Evolutionary conservation across 257 asterid species (phyloP).

Genomic region (Solanum microdontum): DNA sequence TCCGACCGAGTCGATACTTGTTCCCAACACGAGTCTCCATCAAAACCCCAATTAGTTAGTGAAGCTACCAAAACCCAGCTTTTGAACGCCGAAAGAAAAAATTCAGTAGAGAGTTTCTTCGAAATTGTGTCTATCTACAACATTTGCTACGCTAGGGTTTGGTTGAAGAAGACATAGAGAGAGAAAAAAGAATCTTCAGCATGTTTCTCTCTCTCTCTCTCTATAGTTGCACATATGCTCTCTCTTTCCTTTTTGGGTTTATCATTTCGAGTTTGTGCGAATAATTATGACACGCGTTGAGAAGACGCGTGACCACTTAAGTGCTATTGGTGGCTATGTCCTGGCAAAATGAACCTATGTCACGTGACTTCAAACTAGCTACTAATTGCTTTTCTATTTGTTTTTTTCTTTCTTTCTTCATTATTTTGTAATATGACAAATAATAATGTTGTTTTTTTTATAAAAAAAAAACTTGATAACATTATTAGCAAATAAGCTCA

Average conservation of each 20-base stretch:
- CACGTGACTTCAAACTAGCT: neutral
- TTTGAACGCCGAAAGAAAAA: neutral
- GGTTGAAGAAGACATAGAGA: constrained; percentile 4
- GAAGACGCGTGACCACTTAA: constrained; percentile 1
- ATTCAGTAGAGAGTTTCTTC: neutral
- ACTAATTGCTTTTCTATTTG: neutral
- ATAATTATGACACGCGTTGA: constrained; percentile 8
- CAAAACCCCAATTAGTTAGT: neutral
- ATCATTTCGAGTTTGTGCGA: neutral
- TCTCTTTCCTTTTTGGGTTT: neutral
- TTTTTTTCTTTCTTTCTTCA: no score
- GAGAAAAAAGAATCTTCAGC: neutral
- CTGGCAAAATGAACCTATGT: neutral
- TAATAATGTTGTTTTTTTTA: no score
- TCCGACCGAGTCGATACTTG: constrained; percentile 37
- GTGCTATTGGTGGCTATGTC: neutral
- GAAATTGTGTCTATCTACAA: neutral
- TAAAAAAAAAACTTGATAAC: no score
- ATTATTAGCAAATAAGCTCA: no score
- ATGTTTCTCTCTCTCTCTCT: neutral
- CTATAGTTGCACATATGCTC: neutral
- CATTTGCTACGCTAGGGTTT: constrained; percentile 6
- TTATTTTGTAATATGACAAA: no score
- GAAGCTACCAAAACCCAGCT: neutral
- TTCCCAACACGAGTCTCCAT: constrained; percentile 45